Evolutionary conservation across 2,329 filamentous ascomycete genomes (phyloP), one percentile per base, ranked within the genome.

Genomic region (Didymella arachidicola): DNA sequence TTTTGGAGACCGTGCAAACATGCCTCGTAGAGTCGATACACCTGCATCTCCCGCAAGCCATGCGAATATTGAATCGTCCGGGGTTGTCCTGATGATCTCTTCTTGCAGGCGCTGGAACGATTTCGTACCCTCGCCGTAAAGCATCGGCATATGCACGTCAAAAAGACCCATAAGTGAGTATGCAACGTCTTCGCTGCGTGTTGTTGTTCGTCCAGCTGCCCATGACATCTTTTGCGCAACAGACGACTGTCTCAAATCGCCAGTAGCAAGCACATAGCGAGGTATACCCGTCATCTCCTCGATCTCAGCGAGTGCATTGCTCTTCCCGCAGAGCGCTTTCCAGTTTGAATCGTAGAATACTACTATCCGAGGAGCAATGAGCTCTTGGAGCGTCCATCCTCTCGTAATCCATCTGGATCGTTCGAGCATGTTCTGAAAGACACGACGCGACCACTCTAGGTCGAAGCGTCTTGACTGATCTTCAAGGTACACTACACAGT

Each of bases 361-460:
- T 2, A 51, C 38, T 7, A 10, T 6, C 0, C 14, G 4, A 10
- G 38, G 48, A 6, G 48, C 48, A 7, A 51, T 38, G 7, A 51
- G 38, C 39, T 51, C 38, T 14, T 51, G 48, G 11, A 51, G 38
- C 2, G 48, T 51, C 38, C 48, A 43, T 7, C 48, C 38, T 10
- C 48, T 12, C 8, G 48, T 42, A 3, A 51, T 32, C 39, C 39
- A 51, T 18, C 48, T 25, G 4, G 30, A 47, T 2, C 18, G 22
- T n/a, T 38, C 22, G n/a, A 25, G 11, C 19, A 34, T 34, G 3
- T 16, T 22, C 26, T 47, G 44, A 11, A 43, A 43, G 2, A 27
- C 41, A 5, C 41, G 41, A 22, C 41, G 22, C 7, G 41, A 25
- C 41, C 41, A 43, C 34, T 18, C 34, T 38, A 7, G n/a, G 41